Evolutionary conservation across 139 green algal genomes (phyloP).

Genomic region (Parachlorella kessleri): DNA sequence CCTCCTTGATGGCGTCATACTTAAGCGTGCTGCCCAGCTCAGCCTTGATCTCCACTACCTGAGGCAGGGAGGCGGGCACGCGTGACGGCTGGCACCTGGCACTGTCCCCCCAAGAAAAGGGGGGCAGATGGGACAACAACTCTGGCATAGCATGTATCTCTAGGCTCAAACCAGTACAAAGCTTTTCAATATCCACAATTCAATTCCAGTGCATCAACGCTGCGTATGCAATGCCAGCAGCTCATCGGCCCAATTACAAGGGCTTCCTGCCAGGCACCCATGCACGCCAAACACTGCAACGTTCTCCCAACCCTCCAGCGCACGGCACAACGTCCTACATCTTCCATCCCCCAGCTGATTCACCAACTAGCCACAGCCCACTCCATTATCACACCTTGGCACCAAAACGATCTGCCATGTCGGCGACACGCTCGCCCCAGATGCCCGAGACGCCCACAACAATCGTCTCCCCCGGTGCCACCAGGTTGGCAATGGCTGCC

Average conservation of each 20-base stretch:
- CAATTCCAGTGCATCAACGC: too few relatives aligned
- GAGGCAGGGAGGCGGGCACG: slow-evolving; percentile 68
- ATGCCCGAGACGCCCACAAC: slow-evolving; percentile 85
- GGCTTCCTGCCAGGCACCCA: too few relatives aligned
- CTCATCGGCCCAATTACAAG: too few relatives aligned
- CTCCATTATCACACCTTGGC: slow-evolving; percentile 45
- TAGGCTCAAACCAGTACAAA: too few relatives aligned
- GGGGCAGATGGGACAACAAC: too few relatives aligned
- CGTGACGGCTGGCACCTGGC: too few relatives aligned
- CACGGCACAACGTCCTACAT: not conserved
- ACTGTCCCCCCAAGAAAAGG: too few relatives aligned
- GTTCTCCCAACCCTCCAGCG: not conserved
- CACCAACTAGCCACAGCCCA: not conserved
- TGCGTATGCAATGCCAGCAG: too few relatives aligned
- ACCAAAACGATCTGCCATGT: slow-evolving; percentile 83
- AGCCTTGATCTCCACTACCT: slow-evolving; percentile 78
- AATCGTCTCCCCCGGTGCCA: slow-evolving; percentile 90
- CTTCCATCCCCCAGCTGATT: not conserved
- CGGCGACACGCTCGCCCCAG: slow-evolving; percentile 87
- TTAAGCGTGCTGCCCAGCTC: slow-evolving; percentile 74
- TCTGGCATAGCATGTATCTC: too few relatives aligned
- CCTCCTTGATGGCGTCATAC: slow-evolving; percentile 58
- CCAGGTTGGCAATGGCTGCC: slow-evolving; percentile 84
- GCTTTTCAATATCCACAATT: too few relatives aligned
- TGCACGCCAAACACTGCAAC: slow-evolving; percentile 3